phyloP scores from a whole-genome alignment of 441 rosid species.

The Manihot esculenta region DNA sequence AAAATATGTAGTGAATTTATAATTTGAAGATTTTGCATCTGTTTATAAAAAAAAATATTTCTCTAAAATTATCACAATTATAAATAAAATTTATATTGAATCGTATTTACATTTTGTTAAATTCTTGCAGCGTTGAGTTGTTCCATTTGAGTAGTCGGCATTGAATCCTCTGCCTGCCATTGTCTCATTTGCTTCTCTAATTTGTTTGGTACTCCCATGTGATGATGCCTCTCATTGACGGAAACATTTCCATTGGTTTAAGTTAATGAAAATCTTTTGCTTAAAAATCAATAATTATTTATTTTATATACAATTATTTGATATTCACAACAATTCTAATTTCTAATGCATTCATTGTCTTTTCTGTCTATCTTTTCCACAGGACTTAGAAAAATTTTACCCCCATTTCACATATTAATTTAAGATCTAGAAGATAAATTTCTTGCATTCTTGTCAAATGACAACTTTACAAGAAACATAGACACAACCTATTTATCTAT shows the following conservation, averaged over 20 bases:
- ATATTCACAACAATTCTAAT: neutral
- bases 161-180: slow-evolving; percentile 64
- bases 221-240: slow-evolving; percentile 38
- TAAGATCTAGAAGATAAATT: too few species aligned
- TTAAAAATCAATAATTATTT: neutral
- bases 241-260: neutral
- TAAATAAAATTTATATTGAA: too few species aligned
- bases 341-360: neutral
- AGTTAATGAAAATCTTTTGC: neutral
- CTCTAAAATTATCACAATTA: too few species aligned
- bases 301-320: neutral
- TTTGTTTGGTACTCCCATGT: slow-evolving; percentile 56
- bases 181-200: slow-evolving; percentile 53
- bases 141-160: slow-evolving; percentile 54
- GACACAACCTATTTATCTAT: neutral
- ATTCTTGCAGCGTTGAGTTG: slow-evolving; percentile 33
- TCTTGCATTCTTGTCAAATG: slow-evolving; percentile 2
- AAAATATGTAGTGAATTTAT: too few species aligned
- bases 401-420: too few species aligned
- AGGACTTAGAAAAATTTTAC: too few species aligned
- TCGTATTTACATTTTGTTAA: too few species aligned
- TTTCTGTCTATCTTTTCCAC: neutral
- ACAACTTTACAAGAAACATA: slow-evolving; percentile 1
- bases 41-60: too few species aligned
- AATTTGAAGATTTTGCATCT: too few species aligned